phyloP scores from a whole-genome alignment of 1,284 basidiomycete species.

The Cutaneotrichosporon sp. region DNA sequence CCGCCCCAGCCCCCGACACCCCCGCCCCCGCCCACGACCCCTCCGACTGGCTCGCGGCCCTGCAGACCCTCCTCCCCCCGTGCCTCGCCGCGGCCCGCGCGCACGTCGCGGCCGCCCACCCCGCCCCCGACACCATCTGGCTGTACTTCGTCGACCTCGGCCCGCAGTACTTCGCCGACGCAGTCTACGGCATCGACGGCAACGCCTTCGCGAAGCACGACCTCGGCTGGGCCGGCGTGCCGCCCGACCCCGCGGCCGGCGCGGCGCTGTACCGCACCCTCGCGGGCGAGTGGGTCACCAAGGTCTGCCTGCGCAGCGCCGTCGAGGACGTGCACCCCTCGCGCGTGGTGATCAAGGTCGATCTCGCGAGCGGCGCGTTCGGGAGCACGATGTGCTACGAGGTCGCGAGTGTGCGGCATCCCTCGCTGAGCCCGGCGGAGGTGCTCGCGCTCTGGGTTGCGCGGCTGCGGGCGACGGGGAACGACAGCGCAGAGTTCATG shows the following conservation, averaged over 20 bases:
- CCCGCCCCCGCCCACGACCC: background rate
- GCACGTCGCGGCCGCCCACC: background rate
- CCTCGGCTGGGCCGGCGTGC: background rate
- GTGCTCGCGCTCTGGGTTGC: background rate
- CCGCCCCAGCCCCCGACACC: too few species aligned
- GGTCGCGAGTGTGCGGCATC: background rate
- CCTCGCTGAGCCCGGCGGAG: background rate
- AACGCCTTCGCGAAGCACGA: background rate
- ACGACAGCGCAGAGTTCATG: background rate
- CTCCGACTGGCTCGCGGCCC: background rate
- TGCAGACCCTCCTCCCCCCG: background rate
- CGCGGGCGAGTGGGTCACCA: constrained; percentile 1
- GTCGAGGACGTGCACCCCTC: background rate
- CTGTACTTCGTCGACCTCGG: constrained; percentile 3
- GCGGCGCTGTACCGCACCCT: background rate
- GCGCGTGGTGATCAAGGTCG: background rate
- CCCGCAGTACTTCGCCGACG: background rate
- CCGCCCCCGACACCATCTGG: background rate
- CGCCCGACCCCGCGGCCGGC: background rate
- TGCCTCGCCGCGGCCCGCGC: background rate
- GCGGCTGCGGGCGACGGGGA: background rate
- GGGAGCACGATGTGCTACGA: constrained; percentile 4
- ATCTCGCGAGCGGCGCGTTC: background rate
- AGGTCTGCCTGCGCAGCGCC: background rate
- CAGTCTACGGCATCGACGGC: constrained; percentile 3